Percentiles rank a stretch among this genome's conserved stretches.
Evolutionary conservation across 2,329 filamentous ascomycete genomes (phyloP).

Genomic region (Coleophoma crateriformis): DNA sequence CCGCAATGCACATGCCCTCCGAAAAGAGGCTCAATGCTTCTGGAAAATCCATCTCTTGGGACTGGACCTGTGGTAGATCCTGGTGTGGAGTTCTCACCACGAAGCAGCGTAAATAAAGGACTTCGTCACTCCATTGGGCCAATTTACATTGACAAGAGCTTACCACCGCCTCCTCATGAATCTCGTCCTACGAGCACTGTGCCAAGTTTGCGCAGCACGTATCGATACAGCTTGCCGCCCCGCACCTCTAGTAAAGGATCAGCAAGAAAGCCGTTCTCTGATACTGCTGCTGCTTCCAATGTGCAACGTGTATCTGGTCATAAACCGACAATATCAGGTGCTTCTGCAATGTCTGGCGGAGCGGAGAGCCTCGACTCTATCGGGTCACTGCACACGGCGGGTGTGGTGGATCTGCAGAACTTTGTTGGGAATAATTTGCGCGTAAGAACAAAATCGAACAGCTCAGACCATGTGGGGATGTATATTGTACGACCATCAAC

Average conservation of each 20-base stretch:
- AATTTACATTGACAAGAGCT: conserved; percentile 9
- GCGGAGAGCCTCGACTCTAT: background rate
- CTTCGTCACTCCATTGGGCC: conserved; percentile 16
- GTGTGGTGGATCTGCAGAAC: background rate
- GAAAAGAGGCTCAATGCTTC: background rate
- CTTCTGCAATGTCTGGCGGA: background rate
- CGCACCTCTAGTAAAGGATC: conserved; percentile 10
- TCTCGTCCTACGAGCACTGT: conserved; percentile 11
- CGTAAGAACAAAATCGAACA: no score
- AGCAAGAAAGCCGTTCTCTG: background rate
- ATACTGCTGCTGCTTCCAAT: no score
- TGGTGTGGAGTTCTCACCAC: no score
- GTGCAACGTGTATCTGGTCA: background rate
- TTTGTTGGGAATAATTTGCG: background rate
- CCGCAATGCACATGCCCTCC: background rate
- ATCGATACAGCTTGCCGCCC: conserved; percentile 8
- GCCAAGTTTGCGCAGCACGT: conserved; percentile 12
- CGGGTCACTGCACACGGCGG: background rate
- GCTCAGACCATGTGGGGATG: background rate
- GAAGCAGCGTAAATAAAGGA: conserved; percentile 1
- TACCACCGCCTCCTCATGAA: conserved; percentile 4
- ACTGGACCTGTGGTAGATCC: no score
- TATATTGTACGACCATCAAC: background rate
- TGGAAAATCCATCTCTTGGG: no score
- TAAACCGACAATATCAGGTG: background rate